phyloP scores from a whole-genome alignment of 768 basidiomycete genomes.

The Coprinopsis strossmayeri region DNA sequence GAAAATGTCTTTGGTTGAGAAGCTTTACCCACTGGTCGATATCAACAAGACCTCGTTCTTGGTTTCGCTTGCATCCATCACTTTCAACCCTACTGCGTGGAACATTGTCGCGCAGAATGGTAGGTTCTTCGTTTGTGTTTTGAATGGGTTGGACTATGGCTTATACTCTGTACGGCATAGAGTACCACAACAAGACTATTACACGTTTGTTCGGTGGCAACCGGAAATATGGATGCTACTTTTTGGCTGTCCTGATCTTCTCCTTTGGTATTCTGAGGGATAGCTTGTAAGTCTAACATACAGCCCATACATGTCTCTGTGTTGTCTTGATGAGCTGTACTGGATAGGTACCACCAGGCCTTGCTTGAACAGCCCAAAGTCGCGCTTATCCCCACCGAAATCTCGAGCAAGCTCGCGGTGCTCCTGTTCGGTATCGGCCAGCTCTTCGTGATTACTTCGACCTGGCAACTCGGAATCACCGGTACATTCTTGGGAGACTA shows the following conservation, averaged over 20 bases:
- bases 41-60: conserved; percentile 57
- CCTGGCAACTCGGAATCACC: conserved; percentile 87
- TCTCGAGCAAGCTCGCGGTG: conserved; percentile 51
- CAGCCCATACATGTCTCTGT: neutral
- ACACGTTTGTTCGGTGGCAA: conserved; percentile 79
- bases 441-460: conserved; percentile 80
- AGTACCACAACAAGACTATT: conserved; percentile 80
- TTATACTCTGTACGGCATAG: conserved; percentile 10
- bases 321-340: neutral
- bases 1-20: conserved; percentile 4
- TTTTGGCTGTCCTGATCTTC: conserved; percentile 81
- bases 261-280: conserved; percentile 82
- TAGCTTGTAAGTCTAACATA: conserved; percentile 52
- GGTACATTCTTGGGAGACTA: conserved; percentile 89
- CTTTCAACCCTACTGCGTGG: conserved; percentile 94
- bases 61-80: conserved; percentile 59
- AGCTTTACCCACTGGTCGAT: conserved; percentile 41
- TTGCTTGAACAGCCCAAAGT: conserved; percentile 68
- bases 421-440: conserved; percentile 68
- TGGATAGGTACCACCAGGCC: conserved; percentile 64
- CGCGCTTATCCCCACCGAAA: conserved; percentile 60
- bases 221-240: conserved; percentile 74
- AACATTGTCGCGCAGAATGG: conserved; percentile 93
- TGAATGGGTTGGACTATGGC: neutral
- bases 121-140: conserved; percentile 28